Percentiles rank a stretch among this genome's conserved stretches.
Conservation (phyloP, 441 rosid species). For the Dalechampia spathulata region DNA sequence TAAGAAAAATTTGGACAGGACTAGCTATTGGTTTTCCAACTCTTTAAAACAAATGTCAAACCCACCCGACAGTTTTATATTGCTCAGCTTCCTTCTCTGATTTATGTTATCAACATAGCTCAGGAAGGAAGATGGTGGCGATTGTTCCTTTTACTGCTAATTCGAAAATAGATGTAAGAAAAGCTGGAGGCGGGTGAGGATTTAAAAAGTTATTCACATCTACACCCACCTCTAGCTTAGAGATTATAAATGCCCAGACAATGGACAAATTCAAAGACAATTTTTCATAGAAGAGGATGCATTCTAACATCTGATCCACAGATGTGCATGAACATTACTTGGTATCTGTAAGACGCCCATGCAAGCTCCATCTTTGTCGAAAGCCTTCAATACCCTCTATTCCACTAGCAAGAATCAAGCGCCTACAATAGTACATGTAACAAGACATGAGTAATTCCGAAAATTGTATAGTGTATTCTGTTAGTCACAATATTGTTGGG, state of each 20-base stretch:
- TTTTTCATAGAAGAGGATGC: neutral
- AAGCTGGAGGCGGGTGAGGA: too few relatives aligned
- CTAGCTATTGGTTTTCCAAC: neutral
- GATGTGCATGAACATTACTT: conserved; percentile 38
- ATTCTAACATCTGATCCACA: neutral
- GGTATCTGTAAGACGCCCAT: conserved; percentile 78
- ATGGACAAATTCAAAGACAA: neutral
- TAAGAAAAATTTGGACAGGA: too few relatives aligned
- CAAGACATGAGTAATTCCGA: neutral
- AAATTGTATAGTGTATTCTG: neutral
- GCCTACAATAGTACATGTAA: conserved; percentile 32
- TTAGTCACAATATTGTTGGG: neutral
- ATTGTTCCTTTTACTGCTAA: too few relatives aligned
- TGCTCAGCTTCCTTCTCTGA: too few relatives aligned
- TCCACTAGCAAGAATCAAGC: conserved; percentile 86
- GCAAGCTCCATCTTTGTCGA: conserved; percentile 93
- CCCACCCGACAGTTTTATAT: too few relatives aligned
- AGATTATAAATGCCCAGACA: too few relatives aligned
- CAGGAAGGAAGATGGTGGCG: too few relatives aligned
- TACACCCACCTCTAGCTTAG: too few relatives aligned
- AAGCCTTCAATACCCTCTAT: conserved; percentile 84
- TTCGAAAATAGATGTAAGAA: too few relatives aligned
- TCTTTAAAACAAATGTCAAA: neutral
- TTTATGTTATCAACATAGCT: too few relatives aligned
- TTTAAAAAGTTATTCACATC: too few relatives aligned